Conservation (phyloP, 208 protist species). For the Crithidia bombi region DNA sequence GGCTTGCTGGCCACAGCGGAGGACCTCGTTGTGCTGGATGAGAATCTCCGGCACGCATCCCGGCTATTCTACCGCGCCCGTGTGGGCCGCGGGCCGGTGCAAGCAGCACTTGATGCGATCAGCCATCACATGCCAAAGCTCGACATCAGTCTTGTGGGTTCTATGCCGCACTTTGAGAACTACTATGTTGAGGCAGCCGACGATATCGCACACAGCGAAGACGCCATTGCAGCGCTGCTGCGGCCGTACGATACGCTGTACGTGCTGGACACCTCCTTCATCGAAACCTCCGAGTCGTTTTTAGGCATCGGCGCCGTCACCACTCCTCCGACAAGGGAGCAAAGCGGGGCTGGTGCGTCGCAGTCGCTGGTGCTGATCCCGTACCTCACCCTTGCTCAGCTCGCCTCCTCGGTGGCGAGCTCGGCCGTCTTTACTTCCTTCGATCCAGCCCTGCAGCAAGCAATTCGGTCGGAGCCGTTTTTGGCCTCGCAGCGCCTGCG, state of each 20-base stretch:
- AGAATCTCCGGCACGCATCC: constrained; percentile 49
- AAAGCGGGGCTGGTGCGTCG: neutral
- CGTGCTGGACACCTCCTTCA: constrained; percentile 85
- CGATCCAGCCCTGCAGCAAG: constrained; percentile 66
- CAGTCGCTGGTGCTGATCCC: constrained; percentile 66
- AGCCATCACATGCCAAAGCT: constrained; percentile 71
- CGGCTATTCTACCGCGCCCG: constrained; percentile 43
- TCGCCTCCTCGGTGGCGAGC: constrained; percentile 53
- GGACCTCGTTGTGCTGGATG: constrained; percentile 74
- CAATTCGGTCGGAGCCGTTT: constrained; percentile 49
- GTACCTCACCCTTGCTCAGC: constrained; percentile 60
- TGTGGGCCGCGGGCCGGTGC: constrained; percentile 39
- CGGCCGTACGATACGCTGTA: constrained; percentile 52
- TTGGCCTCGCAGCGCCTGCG: constrained; percentile 75
- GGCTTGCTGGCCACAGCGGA: constrained; percentile 22
- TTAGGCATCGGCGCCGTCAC: constrained; percentile 46
- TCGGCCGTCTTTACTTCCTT: constrained; percentile 48
- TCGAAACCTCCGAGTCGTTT: constrained; percentile 81
- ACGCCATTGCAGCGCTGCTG: constrained; percentile 37
- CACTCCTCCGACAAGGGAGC: neutral
- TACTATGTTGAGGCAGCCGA: constrained; percentile 61
- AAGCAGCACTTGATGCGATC: constrained; percentile 69
- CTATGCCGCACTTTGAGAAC: constrained; percentile 69
- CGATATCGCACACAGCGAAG: constrained; percentile 57
- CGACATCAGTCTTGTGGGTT: constrained; percentile 73